Base-by-base conservation (phyloP, 345 rosid species). In the Euphorbia tirucalli region DNA sequence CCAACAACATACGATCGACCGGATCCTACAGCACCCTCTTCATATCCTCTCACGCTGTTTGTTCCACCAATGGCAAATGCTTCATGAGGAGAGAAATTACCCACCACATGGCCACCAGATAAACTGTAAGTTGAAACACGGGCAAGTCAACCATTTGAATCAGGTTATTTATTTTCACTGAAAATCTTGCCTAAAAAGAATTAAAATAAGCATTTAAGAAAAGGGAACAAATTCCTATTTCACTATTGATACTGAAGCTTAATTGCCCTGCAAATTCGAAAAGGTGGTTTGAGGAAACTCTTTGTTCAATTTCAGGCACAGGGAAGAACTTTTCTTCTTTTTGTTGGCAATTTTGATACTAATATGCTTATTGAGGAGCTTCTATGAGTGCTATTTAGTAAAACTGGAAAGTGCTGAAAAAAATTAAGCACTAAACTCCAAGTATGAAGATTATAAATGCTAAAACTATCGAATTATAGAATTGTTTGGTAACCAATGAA, bases 21-120 rank as follows among this genome's bases (percentile, higher is more conserved):
- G 77, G 99, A 93, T 66, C 93, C 98, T 73, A 90, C 94, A 14
- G 98, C 96, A 48, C 96, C 99, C 79, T 95, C 99, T 84, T 95
- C 94, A 68, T 95, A 95, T 64, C 98, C 99, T 83, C 98, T 90
- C 59, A 95, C 93, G 22, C 97, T 92, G 78, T 92, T 95, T 72
- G 96, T 92, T 77, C 98, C 97, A 5, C 99, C 97, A 25, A 92
- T 92, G 59, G 88, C 88, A 60, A 92, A 95, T 39, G 99, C 97
- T 85, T 92, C 97, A 71, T 95, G 96, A 74, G 97, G 97, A 65
- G 93, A 85, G 75, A 95, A 95, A 71, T 86, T 92, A 57, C 97
- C 99, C 77, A 89, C 82, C 74, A 88, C 91, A 80, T 88, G 97
- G 44, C 97, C 93, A 74, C 96, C 91, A 4, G 97, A 88, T 75